These are phyloP conservation scores for Acanthamoeba sp. DNA, from an alignment of 208 protist genomes.

Conservation along the genomic window DNA sequence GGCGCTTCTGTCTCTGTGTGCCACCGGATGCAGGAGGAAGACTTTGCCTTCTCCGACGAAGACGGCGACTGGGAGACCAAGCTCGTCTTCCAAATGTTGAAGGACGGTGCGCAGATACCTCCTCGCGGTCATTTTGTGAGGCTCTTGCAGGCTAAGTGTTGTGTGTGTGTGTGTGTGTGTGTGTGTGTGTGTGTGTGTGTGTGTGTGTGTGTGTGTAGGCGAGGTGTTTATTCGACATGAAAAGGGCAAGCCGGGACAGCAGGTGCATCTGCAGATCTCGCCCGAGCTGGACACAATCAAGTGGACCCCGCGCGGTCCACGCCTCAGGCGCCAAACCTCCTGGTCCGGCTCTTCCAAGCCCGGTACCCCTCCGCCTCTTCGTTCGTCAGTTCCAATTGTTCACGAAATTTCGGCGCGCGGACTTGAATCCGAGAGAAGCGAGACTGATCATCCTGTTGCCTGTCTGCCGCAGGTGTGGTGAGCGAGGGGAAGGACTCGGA, in stretches of 20 bases:
- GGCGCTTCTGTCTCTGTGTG: no score
- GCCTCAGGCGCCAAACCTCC: slow-evolving; percentile 6
- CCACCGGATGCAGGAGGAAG: background rate
- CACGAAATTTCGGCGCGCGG: no score
- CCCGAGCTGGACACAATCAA: slow-evolving; percentile 38
- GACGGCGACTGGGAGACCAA: slow-evolving; percentile 62
- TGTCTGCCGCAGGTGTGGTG: background rate
- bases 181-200: no score
- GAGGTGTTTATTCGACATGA: slow-evolving; percentile 55
- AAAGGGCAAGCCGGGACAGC: slow-evolving; percentile 6
- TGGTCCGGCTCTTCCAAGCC: slow-evolving; percentile 21
- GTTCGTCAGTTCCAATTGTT: no score
- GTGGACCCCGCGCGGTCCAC: background rate
- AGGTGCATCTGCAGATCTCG: slow-evolving; percentile 52
- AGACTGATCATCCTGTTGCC: background rate
- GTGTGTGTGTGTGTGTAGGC: background rate
- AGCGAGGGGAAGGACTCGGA: background rate
- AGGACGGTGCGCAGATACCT: background rate
- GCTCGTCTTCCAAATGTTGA: slow-evolving; percentile 68
- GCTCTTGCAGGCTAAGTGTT: no score
- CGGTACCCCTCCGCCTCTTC: background rate
- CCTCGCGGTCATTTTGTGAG: no score
- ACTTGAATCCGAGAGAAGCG: no score
- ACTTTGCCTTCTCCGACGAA: slow-evolving; percentile 27
- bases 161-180: no score